Base-by-base conservation (phyloP, 768 basidiomycete species). In the Podaxis sp. region DNA sequence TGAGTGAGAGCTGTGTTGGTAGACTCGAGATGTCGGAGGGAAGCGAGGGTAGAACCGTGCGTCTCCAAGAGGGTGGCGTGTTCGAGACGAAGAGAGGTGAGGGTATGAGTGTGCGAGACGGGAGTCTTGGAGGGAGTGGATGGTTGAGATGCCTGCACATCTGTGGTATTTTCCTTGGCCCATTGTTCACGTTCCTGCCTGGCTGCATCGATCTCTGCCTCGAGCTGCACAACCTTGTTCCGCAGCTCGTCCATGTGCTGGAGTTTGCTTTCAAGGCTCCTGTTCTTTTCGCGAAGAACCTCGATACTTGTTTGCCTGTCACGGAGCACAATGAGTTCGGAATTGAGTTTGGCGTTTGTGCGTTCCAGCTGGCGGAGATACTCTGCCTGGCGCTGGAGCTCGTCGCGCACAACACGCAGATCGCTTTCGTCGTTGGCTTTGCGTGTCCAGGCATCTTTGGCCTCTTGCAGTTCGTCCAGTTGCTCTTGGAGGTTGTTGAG, bases 221-320 rank as follows among this genome's bases (percentile, higher is more conserved):
- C 87, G 35, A 90, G 71, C 44, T 72, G 72, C 0, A 80, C 82
- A 0, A 84, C 79, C 64, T 77, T 76, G 66, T 82, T 83, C 27
- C 86, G 73, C 55, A 90, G 68, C 40, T 79, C 80, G 18, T 89
- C 86, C 38, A 81, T 70, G 1, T 73, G 74, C 13, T 64, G 66
- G 6, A 86, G 71, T 64, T 81, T 86, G 14, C 73, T 70, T 67
- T 90, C 83, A 47, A 93, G 70, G 0, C 78, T 77, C 4, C 84
- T 77, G 63, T 91, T 91, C 72, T 93, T 88, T 68, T 93, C 91
- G 35, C 81, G 76, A 37, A 93, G 68, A 2, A 93, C 85, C 61
- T 90, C 89, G 2, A 89, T 72, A 63, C 82, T 86, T 5, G 77
- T 72, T n/a, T 85, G 76, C 0, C 81, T 76, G 62, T 84, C 84